Percentiles rank a stretch among this genome's conserved stretches.
These are phyloP conservation scores for Trichoderma polysporum DNA, from an alignment of 2,329 filamentous ascomycete species.

Conservation along the genomic window DNA sequence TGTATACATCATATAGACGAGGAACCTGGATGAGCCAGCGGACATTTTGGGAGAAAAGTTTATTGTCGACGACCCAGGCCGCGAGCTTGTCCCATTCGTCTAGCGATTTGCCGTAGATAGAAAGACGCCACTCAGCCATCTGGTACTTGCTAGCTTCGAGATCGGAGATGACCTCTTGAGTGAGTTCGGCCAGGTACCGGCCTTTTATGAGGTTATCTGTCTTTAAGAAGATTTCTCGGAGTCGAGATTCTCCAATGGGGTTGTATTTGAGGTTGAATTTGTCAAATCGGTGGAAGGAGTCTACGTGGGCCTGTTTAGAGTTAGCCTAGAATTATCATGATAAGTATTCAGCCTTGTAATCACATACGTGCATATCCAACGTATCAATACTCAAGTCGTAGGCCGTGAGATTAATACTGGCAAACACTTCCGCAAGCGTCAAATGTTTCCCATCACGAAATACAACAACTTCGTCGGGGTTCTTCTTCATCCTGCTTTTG, in stretches of 20 bases:
- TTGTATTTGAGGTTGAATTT: constrained; percentile 99
- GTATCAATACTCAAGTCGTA: constrained; percentile 99
- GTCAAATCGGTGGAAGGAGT: constrained; percentile 98
- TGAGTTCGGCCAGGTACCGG: constrained; percentile 94
- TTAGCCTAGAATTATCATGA: neutral
- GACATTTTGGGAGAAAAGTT: constrained; percentile 95
- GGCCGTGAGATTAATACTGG: constrained; percentile 94
- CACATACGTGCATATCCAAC: constrained; percentile 90
- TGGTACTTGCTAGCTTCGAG: constrained; percentile 98
- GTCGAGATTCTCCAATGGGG: constrained; percentile 88
- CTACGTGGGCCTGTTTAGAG: constrained; percentile 73
- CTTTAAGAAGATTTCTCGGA: constrained; percentile 98
- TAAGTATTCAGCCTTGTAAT: neutral
- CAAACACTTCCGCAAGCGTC: constrained; percentile 89
- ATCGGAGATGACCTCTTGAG: constrained; percentile 95
- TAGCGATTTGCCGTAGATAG: constrained; percentile 87
- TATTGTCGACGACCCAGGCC: constrained; percentile 99
- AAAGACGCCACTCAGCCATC: constrained; percentile 99
- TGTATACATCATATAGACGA: constrained; percentile 93
- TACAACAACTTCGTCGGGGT: constrained; percentile 87
- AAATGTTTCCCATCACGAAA: constrained; percentile 89
- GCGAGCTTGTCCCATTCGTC: constrained; percentile 98
- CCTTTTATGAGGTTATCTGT: constrained; percentile 98
- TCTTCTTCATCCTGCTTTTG: constrained; percentile 99
- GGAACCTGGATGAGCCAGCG: constrained; percentile 96